These are phyloP conservation scores for Sechiopsis laciniata DNA, from an alignment of 306 rosid genomes.

Conservation along the genomic window DNA sequence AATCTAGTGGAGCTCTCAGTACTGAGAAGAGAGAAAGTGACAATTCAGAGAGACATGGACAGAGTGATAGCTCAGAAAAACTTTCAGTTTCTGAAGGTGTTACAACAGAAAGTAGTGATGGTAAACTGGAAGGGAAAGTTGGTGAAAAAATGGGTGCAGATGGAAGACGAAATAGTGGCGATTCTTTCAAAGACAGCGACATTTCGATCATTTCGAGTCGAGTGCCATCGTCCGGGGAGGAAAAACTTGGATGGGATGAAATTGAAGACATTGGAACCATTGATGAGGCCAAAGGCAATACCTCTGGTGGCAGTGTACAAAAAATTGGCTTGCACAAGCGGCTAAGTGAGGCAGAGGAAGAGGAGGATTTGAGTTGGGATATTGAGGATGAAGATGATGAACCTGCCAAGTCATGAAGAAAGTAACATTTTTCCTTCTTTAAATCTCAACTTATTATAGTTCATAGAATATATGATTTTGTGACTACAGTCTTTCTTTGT, in stretches of 20 bases:
- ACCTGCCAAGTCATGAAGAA: slow-evolving; percentile 42
- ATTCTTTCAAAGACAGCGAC: slow-evolving; percentile 72
- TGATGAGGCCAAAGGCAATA: slow-evolving; percentile 50
- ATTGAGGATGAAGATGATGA: slow-evolving; percentile 54
- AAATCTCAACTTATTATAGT: background rate
- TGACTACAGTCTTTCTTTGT: background rate
- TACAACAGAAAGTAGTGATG: slow-evolving; percentile 27
- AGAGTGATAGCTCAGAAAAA: slow-evolving; percentile 26
- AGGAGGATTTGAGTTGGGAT: slow-evolving; percentile 43
- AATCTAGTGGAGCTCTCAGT: slow-evolving; percentile 29
- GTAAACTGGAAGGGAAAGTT: slow-evolving; percentile 31
- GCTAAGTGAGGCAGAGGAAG: slow-evolving; percentile 34
- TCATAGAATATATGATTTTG: slow-evolving; percentile 3
- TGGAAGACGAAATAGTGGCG: slow-evolving; percentile 44
- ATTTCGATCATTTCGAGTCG: slow-evolving; percentile 78
- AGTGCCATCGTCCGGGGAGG: slow-evolving; percentile 66
- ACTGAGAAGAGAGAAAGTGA: slow-evolving; percentile 16
- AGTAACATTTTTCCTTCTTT: background rate
- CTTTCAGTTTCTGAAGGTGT: slow-evolving; percentile 23
- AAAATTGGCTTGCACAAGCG: slow-evolving; percentile 54
- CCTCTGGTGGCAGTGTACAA: slow-evolving; percentile 30
- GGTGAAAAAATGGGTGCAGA: slow-evolving; percentile 38
- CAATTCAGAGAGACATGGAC: slow-evolving; percentile 25
- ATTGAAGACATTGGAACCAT: slow-evolving; percentile 66
- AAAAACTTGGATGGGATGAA: slow-evolving; percentile 83